A percentile compares a stretch with the other conserved stretches of the same genome.
phyloP scores from a whole-genome alignment of 2,329 filamentous ascomycete genomes.

The Berkeleyomyces basicola region DNA sequence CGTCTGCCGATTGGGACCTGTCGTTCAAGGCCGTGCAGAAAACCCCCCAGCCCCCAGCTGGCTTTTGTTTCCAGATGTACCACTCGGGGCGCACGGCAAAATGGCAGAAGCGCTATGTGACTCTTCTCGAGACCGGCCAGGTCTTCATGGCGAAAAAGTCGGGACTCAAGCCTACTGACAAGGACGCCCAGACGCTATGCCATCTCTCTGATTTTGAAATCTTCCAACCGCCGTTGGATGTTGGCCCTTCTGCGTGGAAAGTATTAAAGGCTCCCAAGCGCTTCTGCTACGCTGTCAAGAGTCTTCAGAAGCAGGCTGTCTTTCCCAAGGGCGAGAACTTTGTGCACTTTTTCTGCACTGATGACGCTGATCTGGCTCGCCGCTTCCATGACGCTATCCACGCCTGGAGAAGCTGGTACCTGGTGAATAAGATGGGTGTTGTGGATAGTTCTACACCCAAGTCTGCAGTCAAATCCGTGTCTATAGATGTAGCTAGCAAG shows the following conservation, averaged over 20 bases:
- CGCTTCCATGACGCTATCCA: slow-evolving; percentile 58
- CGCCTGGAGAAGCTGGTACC: slow-evolving; percentile 79
- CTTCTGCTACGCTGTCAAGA: slow-evolving; percentile 76
- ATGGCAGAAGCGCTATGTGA: slow-evolving; percentile 77
- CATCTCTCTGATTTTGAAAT: slow-evolving; percentile 88
- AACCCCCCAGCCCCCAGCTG: slow-evolving; percentile 40
- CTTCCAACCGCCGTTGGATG: slow-evolving; percentile 48
- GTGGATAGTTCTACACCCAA: slow-evolving; percentile 19
- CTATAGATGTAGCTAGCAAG: background rate
- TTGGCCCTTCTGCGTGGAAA: slow-evolving; percentile 28
- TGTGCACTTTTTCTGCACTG: slow-evolving; percentile 80
- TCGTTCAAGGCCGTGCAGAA: slow-evolving; percentile 47
- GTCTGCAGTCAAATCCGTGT: background rate
- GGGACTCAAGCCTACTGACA: slow-evolving; percentile 40
- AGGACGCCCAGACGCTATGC: slow-evolving; percentile 55
- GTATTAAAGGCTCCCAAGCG: slow-evolving; percentile 71
- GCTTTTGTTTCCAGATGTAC: slow-evolving; percentile 55
- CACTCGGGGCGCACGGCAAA: slow-evolving; percentile 69
- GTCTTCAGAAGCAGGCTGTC: slow-evolving; percentile 72
- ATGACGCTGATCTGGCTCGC: slow-evolving; percentile 49
- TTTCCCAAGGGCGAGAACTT: slow-evolving; percentile 74
- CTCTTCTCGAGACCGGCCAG: slow-evolving; percentile 58
- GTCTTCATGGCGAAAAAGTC: slow-evolving; percentile 52
- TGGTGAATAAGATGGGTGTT: slow-evolving; percentile 49
- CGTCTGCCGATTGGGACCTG: slow-evolving; percentile 42